Evolutionary conservation across 805 yeast species (phyloP).

Genomic region (Candida nitratophila): DNA sequence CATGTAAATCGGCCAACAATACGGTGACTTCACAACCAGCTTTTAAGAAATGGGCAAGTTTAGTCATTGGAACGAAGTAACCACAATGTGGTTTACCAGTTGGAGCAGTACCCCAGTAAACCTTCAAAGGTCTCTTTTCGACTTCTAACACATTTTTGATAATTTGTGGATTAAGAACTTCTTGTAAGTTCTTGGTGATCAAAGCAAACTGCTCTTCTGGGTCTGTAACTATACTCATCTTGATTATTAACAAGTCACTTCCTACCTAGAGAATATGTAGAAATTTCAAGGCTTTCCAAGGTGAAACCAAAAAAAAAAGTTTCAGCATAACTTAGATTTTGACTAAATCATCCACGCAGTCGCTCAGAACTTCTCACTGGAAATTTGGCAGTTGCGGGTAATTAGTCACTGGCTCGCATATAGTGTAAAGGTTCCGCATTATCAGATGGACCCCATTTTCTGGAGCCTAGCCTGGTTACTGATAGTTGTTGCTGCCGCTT

Average conservation of each 20-base stretch:
- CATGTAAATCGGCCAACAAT: conserved; percentile 91
- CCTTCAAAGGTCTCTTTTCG: conserved; percentile 71
- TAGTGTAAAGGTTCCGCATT: too few species aligned
- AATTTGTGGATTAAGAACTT: conserved; percentile 81
- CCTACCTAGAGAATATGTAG: too few species aligned
- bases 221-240: conserved; percentile 26
- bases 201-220: conserved; percentile 63
- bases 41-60: conserved; percentile 85
- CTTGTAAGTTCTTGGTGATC: conserved; percentile 85
- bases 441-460: too few species aligned
- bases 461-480: too few species aligned
- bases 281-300: too few species aligned
- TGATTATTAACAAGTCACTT: neutral
- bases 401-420: neutral
- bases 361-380: too few species aligned
- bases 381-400: neutral
- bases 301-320: neutral
- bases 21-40: conserved; percentile 96
- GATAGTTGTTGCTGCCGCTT: too few species aligned
- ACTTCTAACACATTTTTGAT: conserved; percentile 77
- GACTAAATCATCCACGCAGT: too few species aligned
- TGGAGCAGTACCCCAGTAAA: conserved; percentile 99
- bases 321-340: too few species aligned
- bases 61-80: conserved; percentile 96
- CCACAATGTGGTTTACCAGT: conserved; percentile 99